Base-by-base conservation (phyloP, 2,329 filamentous ascomycete genomes). In the Neoascochyta sp. region DNA sequence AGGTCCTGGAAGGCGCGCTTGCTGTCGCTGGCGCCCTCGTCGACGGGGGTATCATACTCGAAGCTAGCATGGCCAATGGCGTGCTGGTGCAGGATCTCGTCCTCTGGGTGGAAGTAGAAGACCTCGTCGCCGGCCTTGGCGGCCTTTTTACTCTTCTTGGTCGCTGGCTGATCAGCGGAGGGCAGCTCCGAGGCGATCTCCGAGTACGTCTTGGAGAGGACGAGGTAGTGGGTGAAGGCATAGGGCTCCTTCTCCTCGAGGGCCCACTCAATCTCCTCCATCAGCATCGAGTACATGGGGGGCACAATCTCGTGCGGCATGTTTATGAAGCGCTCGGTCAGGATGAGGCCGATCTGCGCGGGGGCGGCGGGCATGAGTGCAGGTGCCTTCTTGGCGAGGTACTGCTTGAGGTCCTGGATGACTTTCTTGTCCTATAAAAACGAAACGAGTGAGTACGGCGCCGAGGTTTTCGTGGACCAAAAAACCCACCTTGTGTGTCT, bases 21-120 rank as follows among this genome's bases (percentile, higher is more conserved):
- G 54, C 87, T 88, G 68, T 98, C 92, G 31, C 87, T 84, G 41
- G 82, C 78, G 4, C 81, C 78, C 47, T 94, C 86, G 25, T 84
- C 83, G 36, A 71, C 70, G 40, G 86, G 79, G 60, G 85, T 90
- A 25, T 81, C 83, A 62, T 88, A 95, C 11, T 83, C 76, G 57
- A 82, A 94, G 29, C 73, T 78, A 15, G 80, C 83, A 43, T 75
- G 70, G 9, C 78, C 86, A 21, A 78, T 39, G 3, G 87, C 84
- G 65, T 90, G 75, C 55, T 79, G 80, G 45, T 92, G 80, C 51
- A 95, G 67, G 29, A 90, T 76, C 69, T 96, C 92, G 56, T 98
- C 92, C 66, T 98, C 92, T 0, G 88, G 83, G 60, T 98, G 92
- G 71, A 96, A 98, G 65, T 89, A 93, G 65, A 88, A 94, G 18